phyloP scores from a whole-genome alignment of 2,329 filamentous ascomycete genomes.

The Fusarium xylarioides region DNA sequence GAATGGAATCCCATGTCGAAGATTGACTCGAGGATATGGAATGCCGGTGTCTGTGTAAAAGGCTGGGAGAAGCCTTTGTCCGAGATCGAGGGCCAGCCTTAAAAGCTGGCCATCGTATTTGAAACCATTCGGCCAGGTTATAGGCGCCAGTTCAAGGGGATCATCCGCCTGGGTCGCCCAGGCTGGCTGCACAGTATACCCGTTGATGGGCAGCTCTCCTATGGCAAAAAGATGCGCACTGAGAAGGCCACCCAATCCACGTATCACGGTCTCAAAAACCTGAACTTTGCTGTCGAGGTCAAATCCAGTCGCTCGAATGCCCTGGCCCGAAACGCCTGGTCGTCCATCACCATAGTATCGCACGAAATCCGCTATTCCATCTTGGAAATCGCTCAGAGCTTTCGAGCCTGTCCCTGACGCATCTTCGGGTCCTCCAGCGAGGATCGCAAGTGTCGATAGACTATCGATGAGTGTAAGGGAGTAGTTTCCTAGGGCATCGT shows the following conservation, averaged over 20 bases:
- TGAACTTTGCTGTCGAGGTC: conserved; percentile 98
- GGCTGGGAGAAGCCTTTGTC: conserved; percentile 83
- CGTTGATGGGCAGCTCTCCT: conserved; percentile 86
- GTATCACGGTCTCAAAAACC: conserved; percentile 97
- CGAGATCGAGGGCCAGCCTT: conserved; percentile 87
- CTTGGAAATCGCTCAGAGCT: conserved; percentile 79
- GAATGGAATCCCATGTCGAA: conserved; percentile 90
- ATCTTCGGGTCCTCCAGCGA: conserved; percentile 75
- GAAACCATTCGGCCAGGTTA: conserved; percentile 80
- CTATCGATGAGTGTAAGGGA: conserved; percentile 96
- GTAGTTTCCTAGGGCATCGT: conserved; percentile 97
- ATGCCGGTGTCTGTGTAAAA: conserved; percentile 92
- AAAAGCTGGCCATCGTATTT: conserved; percentile 90
- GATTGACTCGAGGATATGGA: conserved; percentile 93
- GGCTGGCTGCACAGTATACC: conserved; percentile 68
- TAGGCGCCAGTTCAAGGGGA: conserved; percentile 60
- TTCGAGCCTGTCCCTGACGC: conserved; percentile 49
- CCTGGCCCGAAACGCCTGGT: conserved; percentile 71
- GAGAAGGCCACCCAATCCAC: conserved; percentile 87
- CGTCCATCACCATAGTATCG: conserved; percentile 88
- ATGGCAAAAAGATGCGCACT: conserved; percentile 94
- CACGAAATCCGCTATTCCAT: conserved; percentile 79
- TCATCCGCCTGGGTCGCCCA: conserved; percentile 45
- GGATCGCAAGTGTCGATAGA: conserved; percentile 89
- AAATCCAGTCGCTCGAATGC: conserved; percentile 80